Percentiles rank a stretch among this genome's conserved stretches.
Conservation (phyloP, 352 stramenopile genomes). For the Globisporangium apiculatum region DNA sequence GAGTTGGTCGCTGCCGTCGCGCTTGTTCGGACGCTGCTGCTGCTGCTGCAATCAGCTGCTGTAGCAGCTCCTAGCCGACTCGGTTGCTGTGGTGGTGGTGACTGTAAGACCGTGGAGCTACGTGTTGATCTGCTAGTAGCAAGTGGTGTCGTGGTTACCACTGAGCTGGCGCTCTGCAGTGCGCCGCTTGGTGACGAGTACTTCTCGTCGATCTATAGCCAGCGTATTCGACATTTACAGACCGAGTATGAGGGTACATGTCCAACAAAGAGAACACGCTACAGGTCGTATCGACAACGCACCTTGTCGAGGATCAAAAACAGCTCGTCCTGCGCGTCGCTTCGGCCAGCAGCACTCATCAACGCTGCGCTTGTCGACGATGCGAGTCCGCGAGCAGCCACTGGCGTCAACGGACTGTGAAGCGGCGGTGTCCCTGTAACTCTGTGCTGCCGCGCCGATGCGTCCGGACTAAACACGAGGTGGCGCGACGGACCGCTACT, state of each 20-base stretch:
- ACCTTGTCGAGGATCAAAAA: slow-evolving; percentile 48
- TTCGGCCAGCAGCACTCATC: background rate
- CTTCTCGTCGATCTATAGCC: slow-evolving; percentile 39
- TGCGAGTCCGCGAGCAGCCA: too few relatives aligned
- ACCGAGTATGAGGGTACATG: too few relatives aligned
- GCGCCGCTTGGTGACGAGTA: slow-evolving; percentile 26
- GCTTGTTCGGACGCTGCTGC: background rate
- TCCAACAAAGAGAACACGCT: too few relatives aligned
- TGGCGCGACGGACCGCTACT: slow-evolving; percentile 6
- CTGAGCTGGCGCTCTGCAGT: background rate
- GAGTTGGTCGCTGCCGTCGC: background rate
- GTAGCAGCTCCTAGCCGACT: too few relatives aligned
- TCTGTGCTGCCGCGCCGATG: background rate
- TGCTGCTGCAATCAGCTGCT: background rate
- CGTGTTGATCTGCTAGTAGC: too few relatives aligned
- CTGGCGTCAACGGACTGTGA: background rate
- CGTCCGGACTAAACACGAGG: slow-evolving; percentile 40
- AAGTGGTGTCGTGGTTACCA: background rate
- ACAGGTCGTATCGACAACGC: background rate
- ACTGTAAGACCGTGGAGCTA: too few relatives aligned
- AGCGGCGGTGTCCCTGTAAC: slow-evolving; percentile 7
- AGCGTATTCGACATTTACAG: too few relatives aligned
- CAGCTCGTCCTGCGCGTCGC: slow-evolving; percentile 55
- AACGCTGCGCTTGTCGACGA: background rate
- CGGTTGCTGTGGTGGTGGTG: too few relatives aligned